Conservation (phyloP, 2,329 filamentous ascomycete species). For the Rhinocladiella similis region DNA sequence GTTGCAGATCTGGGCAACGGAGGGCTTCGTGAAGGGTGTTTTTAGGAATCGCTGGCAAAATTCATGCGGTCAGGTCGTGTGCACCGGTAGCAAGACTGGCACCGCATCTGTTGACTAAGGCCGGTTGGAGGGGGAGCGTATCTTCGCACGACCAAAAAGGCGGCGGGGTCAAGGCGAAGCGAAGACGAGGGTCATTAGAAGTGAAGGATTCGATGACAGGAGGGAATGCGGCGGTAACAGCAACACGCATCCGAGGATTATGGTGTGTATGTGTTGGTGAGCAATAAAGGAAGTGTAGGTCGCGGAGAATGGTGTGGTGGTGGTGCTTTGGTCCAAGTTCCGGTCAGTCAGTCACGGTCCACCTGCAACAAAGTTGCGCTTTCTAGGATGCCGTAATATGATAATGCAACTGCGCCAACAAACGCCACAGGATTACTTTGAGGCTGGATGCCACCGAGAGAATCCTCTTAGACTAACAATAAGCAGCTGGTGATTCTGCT, state of each 20-base stretch:
- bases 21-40: background rate
- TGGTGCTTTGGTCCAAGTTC: background rate
- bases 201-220: background rate
- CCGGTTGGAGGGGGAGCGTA: slow-evolving; percentile 7
- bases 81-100: slow-evolving; percentile 9
- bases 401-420: background rate
- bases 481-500: background rate
- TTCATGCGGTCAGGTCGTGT: slow-evolving; percentile 14
- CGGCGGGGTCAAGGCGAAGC: slow-evolving; percentile 1
- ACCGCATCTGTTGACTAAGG: slow-evolving; percentile 21
- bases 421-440: background rate
- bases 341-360: background rate
- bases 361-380: background rate
- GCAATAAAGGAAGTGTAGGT: no score
- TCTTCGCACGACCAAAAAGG: slow-evolving; percentile 7
- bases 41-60: slow-evolving; percentile 12
- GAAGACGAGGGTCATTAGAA: background rate
- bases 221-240: background rate
- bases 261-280: background rate
- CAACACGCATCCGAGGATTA: background rate
- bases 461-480: background rate
- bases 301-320: background rate
- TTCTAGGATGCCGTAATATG: background rate
- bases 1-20: slow-evolving; percentile 32
- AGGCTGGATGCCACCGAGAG: background rate